Base-by-base conservation (phyloP, 2,329 filamentous ascomycete species). In the Monilinia fructicola region DNA sequence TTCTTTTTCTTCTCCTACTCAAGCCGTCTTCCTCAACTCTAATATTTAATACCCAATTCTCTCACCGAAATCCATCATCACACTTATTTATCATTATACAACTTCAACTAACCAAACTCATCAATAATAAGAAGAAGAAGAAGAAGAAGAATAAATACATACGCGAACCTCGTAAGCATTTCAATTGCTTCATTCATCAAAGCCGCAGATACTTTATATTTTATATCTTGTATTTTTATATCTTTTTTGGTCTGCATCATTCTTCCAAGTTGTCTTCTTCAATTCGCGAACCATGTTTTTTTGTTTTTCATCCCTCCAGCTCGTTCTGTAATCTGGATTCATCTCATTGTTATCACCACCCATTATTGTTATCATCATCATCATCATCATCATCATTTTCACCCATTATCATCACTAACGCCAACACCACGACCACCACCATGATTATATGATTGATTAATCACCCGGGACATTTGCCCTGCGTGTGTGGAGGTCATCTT, bases 391-490 rank as follows among this genome's bases (percentile, higher is more conserved):
- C 31, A 35, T 35, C 31, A 35, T 6, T 35, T 35, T 35, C 31
- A 35, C 31, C 5, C 31, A 35, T 35, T 6, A 35, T 6, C 31
- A 35, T 7, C 31, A 35, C 31, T 7, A 35, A 5, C 31, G 9
- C 31, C 31, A 35, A 35, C 21, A 38, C 31, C 23, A 35, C 11
- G 4, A 53, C 21, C 4, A 18, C 26, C 5, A 54, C 16, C 31
- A 23, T 28, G 9, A n/a, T n/a, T 9, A 46, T 46, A 44, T 53
- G 44, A 59, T 52, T 53, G 44, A 59, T 52, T 40, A 38, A 54
- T 40, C 40, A 35, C 48, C 42, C 62, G 21, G 31, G 31, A 16
- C 38, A 64, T 54, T 54, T 40, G 64, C 55, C 64, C 56, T 35
- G 48, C 10, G 12, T 62, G 56, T 26, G 31, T 53, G 16, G 38